Conservation (phyloP, 2,329 filamentous ascomycete genomes). For the Aspergillus piperis region DNA sequence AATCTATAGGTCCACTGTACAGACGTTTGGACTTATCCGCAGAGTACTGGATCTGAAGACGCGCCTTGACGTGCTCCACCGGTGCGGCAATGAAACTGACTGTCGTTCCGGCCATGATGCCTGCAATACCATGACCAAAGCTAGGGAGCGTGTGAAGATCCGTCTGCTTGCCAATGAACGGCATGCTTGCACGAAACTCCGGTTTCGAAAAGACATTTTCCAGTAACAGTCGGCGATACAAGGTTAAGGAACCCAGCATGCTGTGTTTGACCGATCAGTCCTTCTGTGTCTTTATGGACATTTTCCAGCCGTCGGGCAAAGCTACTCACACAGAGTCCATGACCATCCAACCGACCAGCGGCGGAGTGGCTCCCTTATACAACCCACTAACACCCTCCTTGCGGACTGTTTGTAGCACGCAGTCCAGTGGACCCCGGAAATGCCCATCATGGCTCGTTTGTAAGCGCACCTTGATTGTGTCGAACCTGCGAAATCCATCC, state of each 20-base stretch:
- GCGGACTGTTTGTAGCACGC: slow-evolving; percentile 77
- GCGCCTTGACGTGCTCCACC: slow-evolving; percentile 92
- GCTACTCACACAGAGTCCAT: slow-evolving; percentile 73
- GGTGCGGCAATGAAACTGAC: slow-evolving; percentile 92
- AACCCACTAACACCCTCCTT: slow-evolving; percentile 82
- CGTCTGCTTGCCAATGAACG: slow-evolving; percentile 37
- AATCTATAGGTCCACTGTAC: slow-evolving; percentile 87
- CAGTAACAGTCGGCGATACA: slow-evolving; percentile 82
- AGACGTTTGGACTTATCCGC: slow-evolving; percentile 73
- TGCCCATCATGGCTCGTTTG: slow-evolving; percentile 78
- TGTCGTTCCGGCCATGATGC: slow-evolving; percentile 81
- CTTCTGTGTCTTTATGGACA: not conserved
- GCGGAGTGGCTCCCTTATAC: slow-evolving; percentile 93
- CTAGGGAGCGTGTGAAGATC: slow-evolving; percentile 62
- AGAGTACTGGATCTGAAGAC: slow-evolving; percentile 91
- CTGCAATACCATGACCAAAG: slow-evolving; percentile 83
- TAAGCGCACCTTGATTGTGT: slow-evolving; percentile 94
- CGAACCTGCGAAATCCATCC: slow-evolving; percentile 62
- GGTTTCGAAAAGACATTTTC: slow-evolving; percentile 72
- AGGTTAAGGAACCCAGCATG: slow-evolving; percentile 88
- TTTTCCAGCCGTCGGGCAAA: not conserved
- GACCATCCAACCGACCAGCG: slow-evolving; percentile 95
- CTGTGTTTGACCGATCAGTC: slow-evolving; percentile 27
- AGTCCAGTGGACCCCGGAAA: slow-evolving; percentile 85
- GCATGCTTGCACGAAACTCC: slow-evolving; percentile 38